Percentiles rank a stretch among this genome's conserved stretches.
Conservation (phyloP, 352 stramenopile species). For the Blastocystis sp. region DNA sequence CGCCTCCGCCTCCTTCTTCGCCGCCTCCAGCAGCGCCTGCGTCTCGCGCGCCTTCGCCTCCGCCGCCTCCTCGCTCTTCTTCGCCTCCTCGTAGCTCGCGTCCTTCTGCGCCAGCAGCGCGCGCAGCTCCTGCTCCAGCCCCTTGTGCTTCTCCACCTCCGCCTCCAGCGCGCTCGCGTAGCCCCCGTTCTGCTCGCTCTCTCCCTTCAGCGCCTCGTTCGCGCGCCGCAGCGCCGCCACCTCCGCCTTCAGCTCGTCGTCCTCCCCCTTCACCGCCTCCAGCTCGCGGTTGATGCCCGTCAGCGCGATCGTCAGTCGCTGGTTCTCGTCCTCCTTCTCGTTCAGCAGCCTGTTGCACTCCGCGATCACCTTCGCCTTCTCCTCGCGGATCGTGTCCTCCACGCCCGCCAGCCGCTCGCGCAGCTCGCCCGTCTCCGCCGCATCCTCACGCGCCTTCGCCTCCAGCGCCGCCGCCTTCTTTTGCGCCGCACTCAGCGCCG, state of each 20-base stretch:
- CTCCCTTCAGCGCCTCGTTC: background rate
- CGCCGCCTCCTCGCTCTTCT: conserved; percentile 1
- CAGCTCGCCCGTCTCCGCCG: background rate
- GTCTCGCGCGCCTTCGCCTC: background rate
- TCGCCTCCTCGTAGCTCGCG: conserved; percentile 18
- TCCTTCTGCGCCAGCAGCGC: background rate
- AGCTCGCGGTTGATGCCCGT: conserved; percentile 30
- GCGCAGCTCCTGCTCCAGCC: conserved; percentile 33
- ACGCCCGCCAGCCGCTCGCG: background rate
- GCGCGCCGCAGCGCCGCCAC: background rate
- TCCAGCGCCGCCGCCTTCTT: background rate
- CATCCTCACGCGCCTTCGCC: background rate
- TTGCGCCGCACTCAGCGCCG: background rate
- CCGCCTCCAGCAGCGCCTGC: background rate
- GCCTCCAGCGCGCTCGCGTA: background rate
- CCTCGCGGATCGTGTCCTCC: background rate
- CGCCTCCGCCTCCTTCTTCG: conserved; percentile 13
- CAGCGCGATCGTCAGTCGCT: conserved; percentile 27
- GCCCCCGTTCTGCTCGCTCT: background rate
- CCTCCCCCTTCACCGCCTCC: conserved; percentile 9
- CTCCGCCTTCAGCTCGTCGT: conserved; percentile 26
- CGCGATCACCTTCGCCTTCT: conserved; percentile 13
- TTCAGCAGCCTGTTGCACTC: conserved; percentile 24
- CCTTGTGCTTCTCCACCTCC: conserved; percentile 41
- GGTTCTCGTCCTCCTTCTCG: conserved; percentile 60